phyloP scores from a whole-genome alignment of 2,329 filamentous ascomycete genomes.

The Fusarium domesticum region DNA sequence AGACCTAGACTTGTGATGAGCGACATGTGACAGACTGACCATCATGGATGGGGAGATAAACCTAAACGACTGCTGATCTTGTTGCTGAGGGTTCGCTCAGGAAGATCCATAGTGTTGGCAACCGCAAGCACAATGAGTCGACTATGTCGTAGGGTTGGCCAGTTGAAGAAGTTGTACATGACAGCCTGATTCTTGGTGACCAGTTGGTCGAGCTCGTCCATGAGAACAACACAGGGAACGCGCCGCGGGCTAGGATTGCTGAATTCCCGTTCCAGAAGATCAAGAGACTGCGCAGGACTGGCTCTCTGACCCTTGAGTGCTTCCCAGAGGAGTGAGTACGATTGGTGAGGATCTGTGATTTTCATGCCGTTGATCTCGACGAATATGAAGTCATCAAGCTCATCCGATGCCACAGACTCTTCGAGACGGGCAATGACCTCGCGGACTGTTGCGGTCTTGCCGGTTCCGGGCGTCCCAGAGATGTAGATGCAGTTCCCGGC shows the following conservation, averaged over 20 bases:
- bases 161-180: conserved; percentile 99
- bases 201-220: conserved; percentile 97
- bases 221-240: conserved; percentile 92
- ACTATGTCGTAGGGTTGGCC: conserved; percentile 88
- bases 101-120: conserved; percentile 98
- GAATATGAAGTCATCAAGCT: conserved; percentile 97
- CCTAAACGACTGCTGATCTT: conserved; percentile 91
- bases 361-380: conserved; percentile 99
- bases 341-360: conserved; percentile 95
- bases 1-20: conserved; percentile 48
- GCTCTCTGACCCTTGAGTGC: conserved; percentile 91
- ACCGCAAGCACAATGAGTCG: conserved; percentile 94
- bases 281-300: conserved; percentile 84
- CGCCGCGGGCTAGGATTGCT: conserved; percentile 84
- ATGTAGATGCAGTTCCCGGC: conserved; percentile 98
- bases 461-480: conserved; percentile 95
- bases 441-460: conserved; percentile 94
- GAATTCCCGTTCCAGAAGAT: conserved; percentile 89
- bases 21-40: neutral
- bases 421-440: conserved; percentile 91
- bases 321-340: conserved; percentile 94
- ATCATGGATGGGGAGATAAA: conserved; percentile 27
- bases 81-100: conserved; percentile 92
- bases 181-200: conserved; percentile 99
- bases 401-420: conserved; percentile 80